Base-by-base conservation (phyloP, 2,329 filamentous ascomycete species). In the Hymenoscyphus fraxineus region DNA sequence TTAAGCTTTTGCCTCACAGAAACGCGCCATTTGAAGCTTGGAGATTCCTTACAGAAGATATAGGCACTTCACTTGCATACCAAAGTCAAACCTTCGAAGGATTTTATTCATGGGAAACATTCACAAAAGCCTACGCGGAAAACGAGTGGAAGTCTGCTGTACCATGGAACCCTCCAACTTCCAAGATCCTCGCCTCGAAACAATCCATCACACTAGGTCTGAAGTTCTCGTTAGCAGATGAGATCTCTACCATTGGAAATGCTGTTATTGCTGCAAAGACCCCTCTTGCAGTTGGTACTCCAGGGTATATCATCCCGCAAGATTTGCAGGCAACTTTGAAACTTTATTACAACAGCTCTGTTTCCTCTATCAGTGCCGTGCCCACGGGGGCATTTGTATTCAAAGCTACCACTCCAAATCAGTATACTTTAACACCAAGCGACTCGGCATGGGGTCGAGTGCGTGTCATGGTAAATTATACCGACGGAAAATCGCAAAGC, bases 71-170 rank as follows among this genome's bases (percentile, higher is more conserved):
- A 10, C 78, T 78, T 0, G 70, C 67, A 10, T 86, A 86, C 69
- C 77, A 76, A 5, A 82, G 80, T 57, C 84, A 87, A 67, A 83
- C 80, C 0, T 88, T 84, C 65, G 85, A 88, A 69, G 85, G 84
- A 0, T 80, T 84, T 66, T 88, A 87, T 65, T 83, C 86, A 67
- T 88, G 84, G 84, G 81, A 86, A 68, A 78, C 82, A 0, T 77
- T 83, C 60, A 81, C 78, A 13, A 78, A 80, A 63, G 84, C 84
- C 0, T 87, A 80, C 74, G 82, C 82, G 0, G 81, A 86, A 65
- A 80, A 80, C 0, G 83, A 87, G 68, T 88, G 85, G 85, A 77
- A 76, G 0, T 70, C 64, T 0, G 75, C 73, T 0, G 71, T 76
- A 1, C 84, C 85, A 0, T 88, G 85, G 85, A 88, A 87, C 68